Evolutionary conservation across 2,329 filamentous ascomycete genomes (phyloP).

Genomic region (Fusarium sp.): DNA sequence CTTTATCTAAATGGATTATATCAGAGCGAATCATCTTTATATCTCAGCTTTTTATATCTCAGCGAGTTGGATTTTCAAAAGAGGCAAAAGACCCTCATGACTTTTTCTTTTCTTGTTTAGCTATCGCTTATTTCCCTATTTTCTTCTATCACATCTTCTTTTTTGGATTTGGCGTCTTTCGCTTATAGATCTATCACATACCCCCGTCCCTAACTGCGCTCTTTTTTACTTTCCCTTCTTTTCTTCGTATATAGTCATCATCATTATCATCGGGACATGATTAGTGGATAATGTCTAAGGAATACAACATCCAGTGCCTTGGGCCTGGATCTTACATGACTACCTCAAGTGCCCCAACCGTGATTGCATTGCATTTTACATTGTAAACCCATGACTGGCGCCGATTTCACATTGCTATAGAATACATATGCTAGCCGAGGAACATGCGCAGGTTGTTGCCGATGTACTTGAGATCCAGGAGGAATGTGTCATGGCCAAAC

Average conservation of each 20-base stretch:
- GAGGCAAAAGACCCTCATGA: conserved; percentile 21
- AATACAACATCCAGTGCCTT: conserved; percentile 20
- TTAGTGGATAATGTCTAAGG: conserved; percentile 36
- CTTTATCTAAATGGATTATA: conserved; percentile 31
- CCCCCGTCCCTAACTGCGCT: conserved; percentile 23
- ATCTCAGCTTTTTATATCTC: background rate
- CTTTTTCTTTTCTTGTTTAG: conserved; percentile 10
- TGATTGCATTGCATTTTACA: background rate
- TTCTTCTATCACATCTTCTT: background rate
- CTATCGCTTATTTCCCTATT: conserved; percentile 2
- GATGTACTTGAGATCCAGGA: conserved; percentile 91
- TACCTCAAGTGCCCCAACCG: background rate
- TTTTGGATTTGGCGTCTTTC: conserved; percentile 24
- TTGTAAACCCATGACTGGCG: background rate
- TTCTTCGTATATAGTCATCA: conserved; percentile 21
- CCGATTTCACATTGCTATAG: background rate
- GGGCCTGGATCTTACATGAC: conserved; percentile 17
- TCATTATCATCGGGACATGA: conserved; percentile 31
- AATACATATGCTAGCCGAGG: conserved; percentile 60
- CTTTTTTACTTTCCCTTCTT: background rate
- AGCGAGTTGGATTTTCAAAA: conserved; percentile 9
- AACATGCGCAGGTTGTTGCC: conserved; percentile 86
- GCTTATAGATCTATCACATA: conserved; percentile 33
- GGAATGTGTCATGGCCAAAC: conserved; percentile 96
- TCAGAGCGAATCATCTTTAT: background rate